These are phyloP conservation scores for Pelargonium fulgidum DNA, from an alignment of 441 rosid genomes.

Conservation along the genomic window DNA sequence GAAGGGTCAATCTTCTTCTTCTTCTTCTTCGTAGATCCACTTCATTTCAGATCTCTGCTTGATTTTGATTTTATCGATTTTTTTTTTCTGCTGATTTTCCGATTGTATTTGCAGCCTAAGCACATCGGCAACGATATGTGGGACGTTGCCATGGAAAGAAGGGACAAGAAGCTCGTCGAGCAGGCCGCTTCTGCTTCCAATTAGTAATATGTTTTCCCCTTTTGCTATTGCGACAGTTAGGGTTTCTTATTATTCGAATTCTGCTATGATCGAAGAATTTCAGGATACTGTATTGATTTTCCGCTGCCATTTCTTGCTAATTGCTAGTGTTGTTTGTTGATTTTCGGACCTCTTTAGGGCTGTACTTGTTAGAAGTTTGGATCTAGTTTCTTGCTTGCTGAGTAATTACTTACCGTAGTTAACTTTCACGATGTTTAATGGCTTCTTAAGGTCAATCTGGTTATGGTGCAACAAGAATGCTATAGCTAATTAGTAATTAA, in stretches of 20 bases:
- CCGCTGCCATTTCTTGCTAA: background rate
- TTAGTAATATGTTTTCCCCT: conserved; percentile 14
- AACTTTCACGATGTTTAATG: too few relatives aligned
- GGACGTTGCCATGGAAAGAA: conserved; percentile 94
- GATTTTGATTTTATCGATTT: conserved; percentile 9
- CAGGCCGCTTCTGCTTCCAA: conserved; percentile 38
- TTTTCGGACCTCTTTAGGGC: background rate
- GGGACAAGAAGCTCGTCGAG: conserved; percentile 80
- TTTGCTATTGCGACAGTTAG: background rate
- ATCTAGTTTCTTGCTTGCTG: background rate
- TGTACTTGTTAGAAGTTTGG: background rate
- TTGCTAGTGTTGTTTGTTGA: background rate
- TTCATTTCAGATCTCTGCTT: conserved; percentile 1
- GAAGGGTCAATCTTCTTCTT: conserved; percentile 43
- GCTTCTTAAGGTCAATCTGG: background rate
- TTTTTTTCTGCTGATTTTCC: conserved; percentile 15
- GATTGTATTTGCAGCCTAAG: conserved; percentile 51
- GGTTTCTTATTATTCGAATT: background rate
- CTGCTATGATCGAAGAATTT: background rate
- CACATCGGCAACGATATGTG: conserved; percentile 87
- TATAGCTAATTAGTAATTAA: background rate
- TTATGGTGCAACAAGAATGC: background rate
- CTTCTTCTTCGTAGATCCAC: background rate
- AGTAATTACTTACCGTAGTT: too few relatives aligned
- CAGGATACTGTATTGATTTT: background rate